Percentiles rank a stretch among this genome's conserved stretches.
These are phyloP conservation scores for Boletus vermiculosoides DNA, from an alignment of 768 basidiomycete species.

Conservation along the genomic window DNA sequence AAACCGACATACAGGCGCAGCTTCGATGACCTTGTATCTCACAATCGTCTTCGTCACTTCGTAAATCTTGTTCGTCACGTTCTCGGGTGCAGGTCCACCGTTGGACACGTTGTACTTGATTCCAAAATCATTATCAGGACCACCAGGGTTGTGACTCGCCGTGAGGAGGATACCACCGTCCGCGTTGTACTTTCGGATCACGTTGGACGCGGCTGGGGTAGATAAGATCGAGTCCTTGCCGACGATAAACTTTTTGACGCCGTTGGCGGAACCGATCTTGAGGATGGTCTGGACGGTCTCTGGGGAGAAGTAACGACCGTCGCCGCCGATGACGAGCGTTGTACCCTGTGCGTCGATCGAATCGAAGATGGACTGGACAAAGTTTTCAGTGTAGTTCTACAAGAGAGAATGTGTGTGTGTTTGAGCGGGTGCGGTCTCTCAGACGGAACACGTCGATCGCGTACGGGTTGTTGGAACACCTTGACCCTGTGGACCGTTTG, in stretches of 20 bases:
- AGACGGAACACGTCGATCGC: conserved; percentile 24
- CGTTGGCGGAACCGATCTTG: conserved; percentile 92
- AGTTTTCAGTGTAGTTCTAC: conserved; percentile 99
- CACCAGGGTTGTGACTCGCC: conserved; percentile 97
- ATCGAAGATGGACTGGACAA: conserved; percentile 90
- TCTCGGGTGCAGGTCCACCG: conserved; percentile 96
- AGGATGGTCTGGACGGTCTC: conserved; percentile 90
- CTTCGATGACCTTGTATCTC: conserved; percentile 82
- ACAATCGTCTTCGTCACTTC: conserved; percentile 86
- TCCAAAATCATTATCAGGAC: conserved; percentile 97
- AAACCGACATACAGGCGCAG: conserved; percentile 58
- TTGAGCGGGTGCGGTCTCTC: conserved; percentile 18
- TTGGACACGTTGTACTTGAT: conserved; percentile 99
- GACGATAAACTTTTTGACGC: conserved; percentile 87
- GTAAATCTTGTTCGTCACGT: conserved; percentile 92
- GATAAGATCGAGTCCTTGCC: conserved; percentile 91
- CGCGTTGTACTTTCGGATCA: conserved; percentile 95
- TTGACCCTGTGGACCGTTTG: conserved; percentile 65
- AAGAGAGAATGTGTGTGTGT: conserved; percentile 3
- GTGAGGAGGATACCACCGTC: conserved; percentile 96
- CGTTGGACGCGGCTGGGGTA: conserved; percentile 93
- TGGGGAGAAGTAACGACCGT: conserved; percentile 89
- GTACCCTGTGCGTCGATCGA: conserved; percentile 78
- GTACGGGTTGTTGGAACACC: conserved; percentile 94
- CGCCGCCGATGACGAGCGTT: conserved; percentile 94